Evolutionary conservation across 257 asterid genomes (phyloP), one percentile per base, ranked within the genome.

Genomic region (Petunia secreta): DNA sequence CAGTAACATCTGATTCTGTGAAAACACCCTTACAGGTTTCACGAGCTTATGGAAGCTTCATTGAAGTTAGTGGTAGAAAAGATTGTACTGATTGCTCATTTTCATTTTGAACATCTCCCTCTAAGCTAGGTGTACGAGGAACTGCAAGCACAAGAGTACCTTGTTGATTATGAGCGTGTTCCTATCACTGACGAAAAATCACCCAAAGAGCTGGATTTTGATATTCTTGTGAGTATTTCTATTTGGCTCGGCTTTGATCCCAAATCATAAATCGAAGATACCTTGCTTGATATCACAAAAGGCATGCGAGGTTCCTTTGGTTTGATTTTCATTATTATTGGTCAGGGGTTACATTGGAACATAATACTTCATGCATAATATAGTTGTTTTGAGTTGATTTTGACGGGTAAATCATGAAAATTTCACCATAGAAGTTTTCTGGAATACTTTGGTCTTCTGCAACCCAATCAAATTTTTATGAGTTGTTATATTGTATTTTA

Each of bases 161-260:
- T 90, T 75, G 99, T 95, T 77, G 95, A 92, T 89, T 95, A 95
- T 44, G 99, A 95, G 79, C 95, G 99, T 38, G 97, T 95, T 77
- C 99, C 99, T 79, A 83, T 95, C 82, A 95, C 99, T 5, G 99
- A 95, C 85, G 99, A 95, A 83, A 95, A 95, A 82, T 86, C 99
- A 76, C 99, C 99, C 58, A 95, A 95, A 87, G 99, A 95, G 89
- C 96, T 91, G 87, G 99, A 95, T 85, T 95, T 95, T 84, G 99
- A 95, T 89, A 89, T 87, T 85, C 88, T 95, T 89, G 99, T 95
- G 79, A 89, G 97, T 88, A 69, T 82, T 78, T 64, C 39, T 64
- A 38, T 57, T 82, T 66, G 54, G 48, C 75, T 62, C 64, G 69
- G 52, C 43, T 79, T 65, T 81, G 67, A 82, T 73, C 58, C 63